phyloP scores from a whole-genome alignment of 2,329 filamentous ascomycete genomes.

The Claviceps cyperi region DNA sequence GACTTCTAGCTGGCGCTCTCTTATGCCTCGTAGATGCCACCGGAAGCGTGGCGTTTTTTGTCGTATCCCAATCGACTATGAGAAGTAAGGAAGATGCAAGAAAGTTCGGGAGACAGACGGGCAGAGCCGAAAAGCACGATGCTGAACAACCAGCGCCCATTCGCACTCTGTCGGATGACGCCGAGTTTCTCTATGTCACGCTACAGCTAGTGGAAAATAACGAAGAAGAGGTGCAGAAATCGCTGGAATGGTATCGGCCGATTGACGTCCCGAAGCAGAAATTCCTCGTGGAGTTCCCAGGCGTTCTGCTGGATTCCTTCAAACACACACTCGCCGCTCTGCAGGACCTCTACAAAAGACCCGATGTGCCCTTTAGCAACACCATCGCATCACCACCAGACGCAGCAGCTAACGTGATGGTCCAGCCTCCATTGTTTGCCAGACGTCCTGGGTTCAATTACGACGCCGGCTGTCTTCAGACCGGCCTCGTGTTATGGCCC shows the following conservation, averaged over 20 bases:
- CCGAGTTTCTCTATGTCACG: slow-evolving; percentile 15
- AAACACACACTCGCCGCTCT: slow-evolving; percentile 39
- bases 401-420: slow-evolving; percentile 8
- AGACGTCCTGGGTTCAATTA: slow-evolving; percentile 33
- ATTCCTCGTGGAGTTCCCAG: slow-evolving; percentile 46
- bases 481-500: slow-evolving; percentile 12
- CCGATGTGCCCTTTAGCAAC: slow-evolving; percentile 33
- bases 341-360: slow-evolving; percentile 32
- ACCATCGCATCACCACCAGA: slow-evolving; percentile 24
- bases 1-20: slow-evolving; percentile 33
- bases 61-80: slow-evolving; percentile 17
- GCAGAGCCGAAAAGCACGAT: slow-evolving; percentile 3
- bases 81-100: slow-evolving; percentile 7
- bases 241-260: slow-evolving; percentile 16
- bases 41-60: slow-evolving; percentile 26
- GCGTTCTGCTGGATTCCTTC: slow-evolving; percentile 43
- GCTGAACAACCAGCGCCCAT: background rate
- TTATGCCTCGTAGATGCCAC: slow-evolving; percentile 31
- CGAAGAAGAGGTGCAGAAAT: slow-evolving; percentile 9
- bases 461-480: slow-evolving; percentile 21
- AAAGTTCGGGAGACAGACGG: slow-evolving; percentile 9
- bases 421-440: slow-evolving; percentile 37
- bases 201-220: slow-evolving; percentile 16
- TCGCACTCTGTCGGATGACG: slow-evolving; percentile 19
- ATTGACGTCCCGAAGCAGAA: slow-evolving; percentile 7